Evolutionary conservation across 768 basidiomycete species (phyloP).

Genomic region (Leccinum olivaceopallidum): DNA sequence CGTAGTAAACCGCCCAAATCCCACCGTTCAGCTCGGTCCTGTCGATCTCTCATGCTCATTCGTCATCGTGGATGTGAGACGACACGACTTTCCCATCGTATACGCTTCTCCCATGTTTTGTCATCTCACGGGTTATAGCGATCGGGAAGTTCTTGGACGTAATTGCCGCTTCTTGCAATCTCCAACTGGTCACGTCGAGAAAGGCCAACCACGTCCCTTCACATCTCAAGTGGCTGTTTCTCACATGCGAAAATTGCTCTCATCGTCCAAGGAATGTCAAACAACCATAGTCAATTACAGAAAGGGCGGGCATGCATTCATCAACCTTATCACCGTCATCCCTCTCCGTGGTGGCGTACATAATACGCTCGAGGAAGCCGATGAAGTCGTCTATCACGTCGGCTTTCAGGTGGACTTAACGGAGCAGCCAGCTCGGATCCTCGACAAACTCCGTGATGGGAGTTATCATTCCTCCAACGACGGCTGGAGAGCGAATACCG

Average conservation of each 20-base stretch:
- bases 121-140: conserved; percentile 70
- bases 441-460: conserved; percentile 78
- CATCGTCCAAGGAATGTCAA: conserved; percentile 85
- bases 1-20: conserved; percentile 72
- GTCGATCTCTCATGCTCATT: conserved; percentile 94
- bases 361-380: conserved; percentile 51
- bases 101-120: conserved; percentile 89
- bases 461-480: conserved; percentile 68
- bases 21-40: conserved; percentile 79
- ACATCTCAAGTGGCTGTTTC: conserved; percentile 69
- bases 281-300: conserved; percentile 84
- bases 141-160: conserved; percentile 77
- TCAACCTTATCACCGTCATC: conserved; percentile 91
- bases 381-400: conserved; percentile 82
- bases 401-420: conserved; percentile 96
- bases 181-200: conserved; percentile 57
- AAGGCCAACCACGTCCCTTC: conserved; percentile 55
- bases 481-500: conserved; percentile 18
- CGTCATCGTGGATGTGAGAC: conserved; percentile 80
- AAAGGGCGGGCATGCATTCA: conserved; percentile 81
- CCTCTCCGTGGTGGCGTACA: conserved; percentile 69
- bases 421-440: conserved; percentile 81
- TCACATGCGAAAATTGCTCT: conserved; percentile 63
- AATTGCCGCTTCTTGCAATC: conserved; percentile 93
- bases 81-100: conserved; percentile 84